Evolutionary conservation across 768 basidiomycete species (phyloP).

Genomic region (Amanita inopinata): DNA sequence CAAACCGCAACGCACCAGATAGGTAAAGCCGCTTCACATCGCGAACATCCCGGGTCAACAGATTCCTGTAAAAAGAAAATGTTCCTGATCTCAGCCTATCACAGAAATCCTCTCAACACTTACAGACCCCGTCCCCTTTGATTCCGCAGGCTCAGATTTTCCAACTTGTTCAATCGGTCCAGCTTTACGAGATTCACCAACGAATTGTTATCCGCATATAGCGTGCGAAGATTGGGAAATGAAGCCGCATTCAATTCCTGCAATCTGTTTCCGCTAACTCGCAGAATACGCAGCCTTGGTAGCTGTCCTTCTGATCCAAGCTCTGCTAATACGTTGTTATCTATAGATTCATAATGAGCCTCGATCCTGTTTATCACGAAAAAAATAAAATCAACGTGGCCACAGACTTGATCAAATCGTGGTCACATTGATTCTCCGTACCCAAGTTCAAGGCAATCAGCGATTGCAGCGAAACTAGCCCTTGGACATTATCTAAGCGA

Average conservation of each 20-base stretch:
- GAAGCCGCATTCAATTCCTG: conserved; percentile 49
- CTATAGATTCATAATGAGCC: conserved; percentile 29
- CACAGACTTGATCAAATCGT: no score
- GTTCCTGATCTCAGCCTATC: conserved; percentile 10
- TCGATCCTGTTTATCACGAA: no score
- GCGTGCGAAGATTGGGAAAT: conserved; percentile 70
- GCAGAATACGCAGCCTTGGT: conserved; percentile 71
- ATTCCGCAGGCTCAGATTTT: conserved; percentile 87
- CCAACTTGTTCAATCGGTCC: conserved; percentile 58
- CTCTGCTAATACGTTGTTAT: conserved; percentile 57
- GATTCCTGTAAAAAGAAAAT: conserved; percentile 24
- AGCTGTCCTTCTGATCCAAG: conserved; percentile 48
- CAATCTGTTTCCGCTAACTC: conserved; percentile 76
- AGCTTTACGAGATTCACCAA: conserved; percentile 42
- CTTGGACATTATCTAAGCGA: conserved; percentile 44
- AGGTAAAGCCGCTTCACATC: conserved; percentile 93
- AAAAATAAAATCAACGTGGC: no score
- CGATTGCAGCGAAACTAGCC: conserved; percentile 50
- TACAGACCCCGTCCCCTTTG: conserved; percentile 71
- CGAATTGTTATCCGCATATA: conserved; percentile 86
- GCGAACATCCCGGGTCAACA: conserved; percentile 64
- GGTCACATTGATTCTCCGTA: conserved; percentile 33
- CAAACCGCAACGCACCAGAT: conserved; percentile 55
- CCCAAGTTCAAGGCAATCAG: conserved; percentile 77
- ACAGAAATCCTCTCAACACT: conserved; percentile 31